Evolutionary conservation across 202 grass and related monocot species (phyloP).

Genomic region (Miscanthus sacchariflorus): DNA sequence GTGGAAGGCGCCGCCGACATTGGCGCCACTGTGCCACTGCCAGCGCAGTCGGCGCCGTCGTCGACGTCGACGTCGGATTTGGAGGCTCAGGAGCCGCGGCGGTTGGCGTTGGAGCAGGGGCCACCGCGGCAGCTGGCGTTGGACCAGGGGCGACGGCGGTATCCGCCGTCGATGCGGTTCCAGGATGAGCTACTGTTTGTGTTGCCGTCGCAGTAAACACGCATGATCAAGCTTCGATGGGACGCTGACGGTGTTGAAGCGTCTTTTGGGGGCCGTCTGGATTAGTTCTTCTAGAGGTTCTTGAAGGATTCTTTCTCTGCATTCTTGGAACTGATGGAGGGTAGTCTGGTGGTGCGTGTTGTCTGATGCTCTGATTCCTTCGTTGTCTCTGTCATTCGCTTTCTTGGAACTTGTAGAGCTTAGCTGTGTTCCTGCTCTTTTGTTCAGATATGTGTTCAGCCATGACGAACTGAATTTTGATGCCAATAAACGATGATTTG

Average conservation of each 20-base stretch:
- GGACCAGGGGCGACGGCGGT: background rate
- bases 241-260: background rate
- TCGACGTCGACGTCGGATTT: background rate
- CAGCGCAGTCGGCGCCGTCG: background rate
- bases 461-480: too few species aligned
- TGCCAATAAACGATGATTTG: too few species aligned
- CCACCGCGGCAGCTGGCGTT: background rate
- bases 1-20: background rate
- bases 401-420: too few species aligned
- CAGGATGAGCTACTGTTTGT: background rate
- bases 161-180: background rate
- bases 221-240: background rate
- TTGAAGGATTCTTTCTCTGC: background rate
- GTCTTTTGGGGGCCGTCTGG: background rate
- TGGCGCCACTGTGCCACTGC: background rate
- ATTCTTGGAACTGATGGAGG: background rate
- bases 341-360: too few species aligned
- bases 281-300: background rate
- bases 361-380: too few species aligned
- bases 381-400: too few species aligned
- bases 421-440: too few species aligned
- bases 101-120: background rate
- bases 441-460: too few species aligned
- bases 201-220: background rate
- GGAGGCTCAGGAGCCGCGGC: background rate